These are phyloP conservation scores for Trichoderma oligosporum DNA, from an alignment of 2,329 filamentous ascomycete species.

Conservation along the genomic window DNA sequence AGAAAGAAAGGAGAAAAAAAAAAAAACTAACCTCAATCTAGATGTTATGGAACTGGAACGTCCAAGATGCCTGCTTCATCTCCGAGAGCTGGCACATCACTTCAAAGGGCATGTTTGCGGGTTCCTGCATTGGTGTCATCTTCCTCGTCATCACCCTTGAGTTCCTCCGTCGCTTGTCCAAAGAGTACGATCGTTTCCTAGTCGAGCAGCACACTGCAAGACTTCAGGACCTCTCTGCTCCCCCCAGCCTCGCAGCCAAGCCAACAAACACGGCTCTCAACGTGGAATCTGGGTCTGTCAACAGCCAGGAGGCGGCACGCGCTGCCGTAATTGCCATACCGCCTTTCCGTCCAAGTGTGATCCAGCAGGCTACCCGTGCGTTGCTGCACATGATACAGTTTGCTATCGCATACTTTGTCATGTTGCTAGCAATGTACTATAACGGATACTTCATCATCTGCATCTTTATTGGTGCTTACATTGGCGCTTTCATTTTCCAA, in stretches of 20 bases:
- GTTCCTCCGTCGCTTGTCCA: slow-evolving; percentile 63
- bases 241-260: slow-evolving; percentile 18
- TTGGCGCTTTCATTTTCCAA: slow-evolving; percentile 69
- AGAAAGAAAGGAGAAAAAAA: background rate
- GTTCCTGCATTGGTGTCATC: slow-evolving; percentile 73
- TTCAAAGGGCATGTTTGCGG: slow-evolving; percentile 68
- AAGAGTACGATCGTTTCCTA: slow-evolving; percentile 69
- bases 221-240: slow-evolving; percentile 22
- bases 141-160: slow-evolving; percentile 71
- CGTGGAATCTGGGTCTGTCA: slow-evolving; percentile 22
- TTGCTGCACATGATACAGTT: slow-evolving; percentile 68
- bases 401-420: slow-evolving; percentile 72
- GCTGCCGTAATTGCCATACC: slow-evolving; percentile 25
- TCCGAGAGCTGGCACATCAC: slow-evolving; percentile 65
- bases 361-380: slow-evolving; percentile 65
- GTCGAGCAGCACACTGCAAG: slow-evolving; percentile 48
- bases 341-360: slow-evolving; percentile 53
- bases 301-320: slow-evolving; percentile 23
- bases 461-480: slow-evolving; percentile 71
- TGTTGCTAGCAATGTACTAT: slow-evolving; percentile 65
- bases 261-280: background rate
- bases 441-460: slow-evolving; percentile 75
- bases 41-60: slow-evolving; percentile 82
- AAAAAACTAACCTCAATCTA: slow-evolving; percentile 30
- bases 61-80: slow-evolving; percentile 68